Evolutionary conservation across 2,329 filamentous ascomycete genomes (phyloP).

Genomic region (Didymella keratinophila): DNA sequence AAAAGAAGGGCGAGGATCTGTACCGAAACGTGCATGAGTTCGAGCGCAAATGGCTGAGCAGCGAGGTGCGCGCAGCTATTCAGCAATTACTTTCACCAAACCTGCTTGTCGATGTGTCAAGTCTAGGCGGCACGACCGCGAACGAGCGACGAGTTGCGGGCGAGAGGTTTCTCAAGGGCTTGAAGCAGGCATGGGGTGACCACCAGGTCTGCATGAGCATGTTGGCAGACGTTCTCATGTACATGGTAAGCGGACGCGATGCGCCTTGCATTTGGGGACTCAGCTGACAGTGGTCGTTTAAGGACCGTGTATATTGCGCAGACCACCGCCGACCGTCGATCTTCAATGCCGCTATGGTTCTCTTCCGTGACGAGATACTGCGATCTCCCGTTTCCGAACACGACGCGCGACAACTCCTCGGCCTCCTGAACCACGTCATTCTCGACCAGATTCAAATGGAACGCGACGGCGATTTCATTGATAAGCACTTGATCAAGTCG

Average conservation of each 20-base stretch:
- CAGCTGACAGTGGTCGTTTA: not conserved
- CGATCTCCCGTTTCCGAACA: slow-evolving; percentile 61
- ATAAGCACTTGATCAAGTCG: slow-evolving; percentile 80
- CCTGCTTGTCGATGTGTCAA: slow-evolving; percentile 64
- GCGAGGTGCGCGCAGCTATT: slow-evolving; percentile 75
- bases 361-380: slow-evolving; percentile 88
- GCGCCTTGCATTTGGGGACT: not conserved
- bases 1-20: slow-evolving; percentile 81
- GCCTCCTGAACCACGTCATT: slow-evolving; percentile 80
- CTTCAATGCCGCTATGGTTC: slow-evolving; percentile 81
- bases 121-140: slow-evolving; percentile 64
- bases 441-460: slow-evolving; percentile 94
- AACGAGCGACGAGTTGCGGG: slow-evolving; percentile 82
- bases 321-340: slow-evolving; percentile 79
- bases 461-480: slow-evolving; percentile 85
- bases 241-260: slow-evolving; percentile 67
- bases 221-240: slow-evolving; percentile 96
- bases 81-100: slow-evolving; percentile 73
- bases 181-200: slow-evolving; percentile 84
- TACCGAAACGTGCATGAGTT: slow-evolving; percentile 83
- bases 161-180: slow-evolving; percentile 78
- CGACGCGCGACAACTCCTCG: slow-evolving; percentile 65
- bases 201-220: slow-evolving; percentile 95
- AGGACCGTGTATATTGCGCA: slow-evolving; percentile 81
- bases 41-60: slow-evolving; percentile 80